Conservation (phyloP, 2,329 filamentous ascomycete genomes). For the Hortaea werneckii region DNA sequence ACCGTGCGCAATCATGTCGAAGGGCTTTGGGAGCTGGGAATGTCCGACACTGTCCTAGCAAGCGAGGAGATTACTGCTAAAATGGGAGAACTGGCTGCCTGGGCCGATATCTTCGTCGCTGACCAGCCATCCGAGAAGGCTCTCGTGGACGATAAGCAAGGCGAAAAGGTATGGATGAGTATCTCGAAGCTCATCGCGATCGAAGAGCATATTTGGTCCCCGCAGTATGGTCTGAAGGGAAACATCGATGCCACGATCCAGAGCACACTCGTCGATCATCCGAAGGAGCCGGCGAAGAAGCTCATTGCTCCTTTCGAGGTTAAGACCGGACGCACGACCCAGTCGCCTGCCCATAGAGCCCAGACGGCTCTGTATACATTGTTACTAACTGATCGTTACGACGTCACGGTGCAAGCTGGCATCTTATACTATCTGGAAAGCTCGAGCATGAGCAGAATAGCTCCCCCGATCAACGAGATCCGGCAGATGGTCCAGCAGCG, state of each 20-base stretch:
- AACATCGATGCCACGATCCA: slow-evolving; percentile 97
- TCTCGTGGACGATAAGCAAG: slow-evolving; percentile 67
- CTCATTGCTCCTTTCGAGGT: slow-evolving; percentile 89
- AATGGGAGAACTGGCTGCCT: slow-evolving; percentile 67
- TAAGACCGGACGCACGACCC: slow-evolving; percentile 78
- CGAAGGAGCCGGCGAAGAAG: slow-evolving; percentile 45
- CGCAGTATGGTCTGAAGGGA: slow-evolving; percentile 92
- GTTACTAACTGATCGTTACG: slow-evolving; percentile 85
- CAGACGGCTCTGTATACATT: slow-evolving; percentile 94
- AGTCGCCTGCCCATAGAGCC: slow-evolving; percentile 72
- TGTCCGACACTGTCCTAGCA: slow-evolving; percentile 57
- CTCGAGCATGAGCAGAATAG: slow-evolving; percentile 74
- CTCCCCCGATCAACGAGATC: slow-evolving; percentile 75
- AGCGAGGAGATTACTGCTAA: slow-evolving; percentile 73
- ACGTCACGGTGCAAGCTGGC: slow-evolving; percentile 81
- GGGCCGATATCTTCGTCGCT: slow-evolving; percentile 74
- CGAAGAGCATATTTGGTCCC: slow-evolving; percentile 97
- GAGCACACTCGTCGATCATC: slow-evolving; percentile 64
- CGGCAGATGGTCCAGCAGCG: slow-evolving; percentile 95
- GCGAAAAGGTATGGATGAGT: slow-evolving; percentile 66
- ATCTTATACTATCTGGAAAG: slow-evolving; percentile 93
- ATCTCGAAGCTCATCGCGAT: slow-evolving; percentile 92
- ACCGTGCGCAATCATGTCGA: slow-evolving; percentile 73
- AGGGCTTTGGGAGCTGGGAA: slow-evolving; percentile 77
- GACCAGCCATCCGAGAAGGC: slow-evolving; percentile 60